phyloP scores from a whole-genome alignment of 73 alveolate species.

The Tetrahymena thermophila region DNA sequence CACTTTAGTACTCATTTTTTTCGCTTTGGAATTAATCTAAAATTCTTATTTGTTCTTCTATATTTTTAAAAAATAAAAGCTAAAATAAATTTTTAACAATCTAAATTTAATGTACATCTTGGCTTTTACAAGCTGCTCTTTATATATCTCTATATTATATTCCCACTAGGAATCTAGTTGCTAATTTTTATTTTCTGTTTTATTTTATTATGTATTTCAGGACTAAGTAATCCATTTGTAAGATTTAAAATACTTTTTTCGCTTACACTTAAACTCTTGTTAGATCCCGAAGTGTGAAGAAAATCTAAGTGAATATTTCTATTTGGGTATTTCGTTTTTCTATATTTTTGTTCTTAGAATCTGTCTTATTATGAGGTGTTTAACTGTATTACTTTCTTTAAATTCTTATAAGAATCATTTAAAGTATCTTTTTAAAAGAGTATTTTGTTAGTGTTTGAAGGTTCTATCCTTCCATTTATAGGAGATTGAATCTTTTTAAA shows the following conservation, averaged over 20 bases:
- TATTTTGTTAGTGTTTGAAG: background rate
- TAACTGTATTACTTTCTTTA: background rate
- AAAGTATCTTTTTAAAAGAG: background rate
- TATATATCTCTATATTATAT: background rate
- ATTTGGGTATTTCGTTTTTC: background rate
- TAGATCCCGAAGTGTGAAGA: background rate
- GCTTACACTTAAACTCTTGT: background rate
- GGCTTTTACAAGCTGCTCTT: background rate
- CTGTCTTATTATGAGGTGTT: background rate
- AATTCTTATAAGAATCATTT: background rate
- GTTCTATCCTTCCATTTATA: background rate
- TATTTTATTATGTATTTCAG: background rate
- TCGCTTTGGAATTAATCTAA: background rate
- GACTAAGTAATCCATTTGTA: background rate
- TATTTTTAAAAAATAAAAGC: background rate
- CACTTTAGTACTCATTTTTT: background rate
- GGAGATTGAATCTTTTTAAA: background rate
- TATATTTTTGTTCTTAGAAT: background rate
- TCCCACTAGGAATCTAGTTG: background rate
- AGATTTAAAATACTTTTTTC: background rate
- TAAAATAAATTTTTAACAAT: background rate
- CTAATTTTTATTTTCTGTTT: background rate
- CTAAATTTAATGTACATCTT: background rate
- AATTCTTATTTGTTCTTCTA: background rate
- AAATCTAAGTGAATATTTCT: background rate